Evolutionary conservation across 352 stramenopile genomes (phyloP).

Genomic region (Pythium monospermum): DNA sequence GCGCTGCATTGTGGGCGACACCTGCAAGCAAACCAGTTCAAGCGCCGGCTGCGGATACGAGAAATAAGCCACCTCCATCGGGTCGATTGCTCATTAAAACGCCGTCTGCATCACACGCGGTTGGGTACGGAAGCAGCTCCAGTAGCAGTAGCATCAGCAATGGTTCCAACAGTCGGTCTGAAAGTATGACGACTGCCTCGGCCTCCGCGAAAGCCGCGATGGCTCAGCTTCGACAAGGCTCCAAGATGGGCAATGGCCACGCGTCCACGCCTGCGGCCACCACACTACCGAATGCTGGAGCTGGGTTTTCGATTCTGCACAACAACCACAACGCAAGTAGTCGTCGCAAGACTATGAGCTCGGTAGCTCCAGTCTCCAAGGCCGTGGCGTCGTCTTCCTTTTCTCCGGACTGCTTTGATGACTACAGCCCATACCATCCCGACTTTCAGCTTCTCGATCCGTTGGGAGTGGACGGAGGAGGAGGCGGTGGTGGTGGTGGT

Average conservation of each 20-base stretch:
- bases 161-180: too few species aligned
- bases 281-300: not conserved
- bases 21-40: not conserved
- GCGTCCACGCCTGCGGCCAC: slow-evolving; percentile 2
- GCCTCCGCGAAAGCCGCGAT: slow-evolving; percentile 11
- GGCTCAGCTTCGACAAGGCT: slow-evolving; percentile 13
- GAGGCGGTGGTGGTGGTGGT: not conserved
- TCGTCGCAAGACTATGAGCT: slow-evolving; percentile 9
- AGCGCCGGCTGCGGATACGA: too few species aligned
- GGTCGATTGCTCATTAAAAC: too few species aligned
- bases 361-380: not conserved
- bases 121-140: too few species aligned
- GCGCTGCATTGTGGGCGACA: slow-evolving; percentile 12
- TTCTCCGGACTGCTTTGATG: slow-evolving; percentile 61
- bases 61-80: too few species aligned
- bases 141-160: too few species aligned
- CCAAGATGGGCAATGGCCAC: slow-evolving; percentile 16
- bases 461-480: slow-evolving; percentile 31
- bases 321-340: slow-evolving; percentile 4
- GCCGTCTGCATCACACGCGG: too few species aligned
- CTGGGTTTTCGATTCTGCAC: slow-evolving; percentile 9
- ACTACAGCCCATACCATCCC: slow-evolving; percentile 78
- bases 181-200: not conserved
- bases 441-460: slow-evolving; percentile 40
- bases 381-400: not conserved